phyloP scores from a whole-genome alignment of 2,329 filamentous ascomycete species.

The Sporothrix inflata region DNA sequence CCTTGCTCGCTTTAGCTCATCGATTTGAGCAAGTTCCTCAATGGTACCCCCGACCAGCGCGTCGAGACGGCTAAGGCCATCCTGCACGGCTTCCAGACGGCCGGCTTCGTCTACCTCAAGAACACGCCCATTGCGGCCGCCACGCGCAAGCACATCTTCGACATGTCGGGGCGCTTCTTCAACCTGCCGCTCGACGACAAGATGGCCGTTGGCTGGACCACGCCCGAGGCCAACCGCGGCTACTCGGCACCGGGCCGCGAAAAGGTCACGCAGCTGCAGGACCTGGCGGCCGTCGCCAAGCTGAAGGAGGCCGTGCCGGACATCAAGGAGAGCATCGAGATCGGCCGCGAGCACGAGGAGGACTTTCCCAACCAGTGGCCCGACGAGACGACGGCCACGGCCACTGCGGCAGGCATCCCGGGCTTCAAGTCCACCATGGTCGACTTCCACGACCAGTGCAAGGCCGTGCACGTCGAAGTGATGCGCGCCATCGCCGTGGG shows the following conservation, averaged over 20 bases:
- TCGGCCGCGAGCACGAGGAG: conserved; percentile 62
- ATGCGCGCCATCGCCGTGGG: conserved; percentile 87
- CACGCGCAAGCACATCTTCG: conserved; percentile 65
- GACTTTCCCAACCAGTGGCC: conserved; percentile 80
- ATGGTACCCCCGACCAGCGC: conserved; percentile 63
- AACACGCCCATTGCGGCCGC: conserved; percentile 71
- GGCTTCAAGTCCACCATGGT: conserved; percentile 75
- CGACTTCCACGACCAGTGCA: conserved; percentile 74
- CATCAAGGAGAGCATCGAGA: conserved; percentile 66
- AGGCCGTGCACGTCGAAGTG: conserved; percentile 72
- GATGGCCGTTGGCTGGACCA: conserved; percentile 69
- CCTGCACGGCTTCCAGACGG: conserved; percentile 77
- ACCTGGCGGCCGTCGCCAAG: conserved; percentile 59
- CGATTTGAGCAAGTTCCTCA: conserved; percentile 75
- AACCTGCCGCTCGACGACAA: conserved; percentile 64
- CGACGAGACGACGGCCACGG: conserved; percentile 50
- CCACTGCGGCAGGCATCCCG: conserved; percentile 48
- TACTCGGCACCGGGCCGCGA: conserved; percentile 72
- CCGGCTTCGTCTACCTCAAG: conserved; percentile 87
- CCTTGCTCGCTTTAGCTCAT: conserved; percentile 60
- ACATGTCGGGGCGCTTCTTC: conserved; percentile 73
- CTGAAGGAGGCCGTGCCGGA: conserved; percentile 63
- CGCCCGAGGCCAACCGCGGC: conserved; percentile 71
- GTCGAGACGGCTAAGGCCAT: conserved; percentile 70
- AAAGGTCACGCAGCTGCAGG: conserved; percentile 65